A percentile compares a stretch with the other conserved stretches of the same genome.
These are phyloP conservation scores for Echites panduratus DNA, from an alignment of 257 asterid species.

Conservation along the genomic window DNA sequence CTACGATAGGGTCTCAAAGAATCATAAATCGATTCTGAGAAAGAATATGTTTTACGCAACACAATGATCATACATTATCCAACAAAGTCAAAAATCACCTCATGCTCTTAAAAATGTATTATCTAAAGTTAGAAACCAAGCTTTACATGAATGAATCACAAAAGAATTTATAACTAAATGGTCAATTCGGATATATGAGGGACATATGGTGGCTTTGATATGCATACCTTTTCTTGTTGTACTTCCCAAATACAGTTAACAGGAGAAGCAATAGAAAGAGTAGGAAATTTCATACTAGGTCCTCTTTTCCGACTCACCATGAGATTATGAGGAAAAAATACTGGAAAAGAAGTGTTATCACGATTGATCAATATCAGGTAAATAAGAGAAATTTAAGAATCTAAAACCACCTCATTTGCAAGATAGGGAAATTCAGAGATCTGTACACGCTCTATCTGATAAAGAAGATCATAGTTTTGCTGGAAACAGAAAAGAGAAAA, in stretches of 20 bases:
- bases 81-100: not conserved
- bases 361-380: not conserved
- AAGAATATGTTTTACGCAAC: not conserved
- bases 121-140: not conserved
- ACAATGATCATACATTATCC: not conserved
- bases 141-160: not conserved
- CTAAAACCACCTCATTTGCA: slow-evolving; percentile 41
- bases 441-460: slow-evolving; percentile 32
- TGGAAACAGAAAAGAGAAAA: slow-evolving; percentile 23
- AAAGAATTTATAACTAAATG: not conserved
- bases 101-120: not conserved
- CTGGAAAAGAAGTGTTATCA: not conserved
- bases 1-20: not conserved
- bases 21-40: not conserved
- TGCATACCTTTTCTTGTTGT: not conserved
- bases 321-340: not conserved
- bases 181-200: not conserved
- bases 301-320: not conserved
- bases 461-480: slow-evolving; percentile 33
- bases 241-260: not conserved
- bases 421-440: slow-evolving; percentile 40
- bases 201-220: not conserved
- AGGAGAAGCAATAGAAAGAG: not conserved
- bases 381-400: slow-evolving; percentile 1
- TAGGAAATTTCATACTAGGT: not conserved